These are phyloP conservation scores for Cydonia oblonga DNA, from an alignment of 331 rosid genomes.

Conservation along the genomic window DNA sequence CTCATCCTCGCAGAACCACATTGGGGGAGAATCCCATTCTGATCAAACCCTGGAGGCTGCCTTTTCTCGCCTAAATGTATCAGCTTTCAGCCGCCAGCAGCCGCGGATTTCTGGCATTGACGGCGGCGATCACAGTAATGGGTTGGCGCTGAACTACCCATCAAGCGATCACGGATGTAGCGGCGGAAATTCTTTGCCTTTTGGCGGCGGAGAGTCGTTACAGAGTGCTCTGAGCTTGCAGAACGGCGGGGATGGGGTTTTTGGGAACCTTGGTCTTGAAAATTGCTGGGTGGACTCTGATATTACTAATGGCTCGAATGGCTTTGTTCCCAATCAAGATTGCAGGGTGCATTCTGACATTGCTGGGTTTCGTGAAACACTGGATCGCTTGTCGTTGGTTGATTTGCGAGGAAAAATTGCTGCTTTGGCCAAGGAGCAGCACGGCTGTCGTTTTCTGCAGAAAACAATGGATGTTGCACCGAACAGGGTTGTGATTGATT, in stretches of 20 bases:
- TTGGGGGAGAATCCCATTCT: not conserved
- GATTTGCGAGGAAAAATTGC: conserved; percentile 15
- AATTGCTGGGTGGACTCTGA: not conserved
- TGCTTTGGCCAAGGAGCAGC: conserved; percentile 28
- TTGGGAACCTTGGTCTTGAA: not conserved
- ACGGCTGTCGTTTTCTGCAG: conserved; percentile 27
- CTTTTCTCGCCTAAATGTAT: conserved; percentile 25
- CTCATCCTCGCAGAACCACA: not conserved
- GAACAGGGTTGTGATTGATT: not conserved
- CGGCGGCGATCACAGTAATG: not conserved
- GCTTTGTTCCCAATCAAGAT: not conserved
- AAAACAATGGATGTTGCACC: conserved; percentile 14
- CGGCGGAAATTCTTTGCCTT: not conserved
- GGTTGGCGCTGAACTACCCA: not conserved
- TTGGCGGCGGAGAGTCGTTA: not conserved
- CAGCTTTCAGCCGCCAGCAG: not conserved
- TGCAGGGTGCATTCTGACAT: not conserved
- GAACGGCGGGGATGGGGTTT: not conserved
- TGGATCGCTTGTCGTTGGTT: not conserved
- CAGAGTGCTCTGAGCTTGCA: not conserved
- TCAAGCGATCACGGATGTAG: not conserved
- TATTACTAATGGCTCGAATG: not conserved
- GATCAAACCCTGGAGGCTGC: conserved; percentile 29
- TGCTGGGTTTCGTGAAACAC: conserved; percentile 7
- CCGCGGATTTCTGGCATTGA: not conserved